Evolutionary conservation across 257 asterid species (phyloP).

Genomic region (Paulownia fortunei): DNA sequence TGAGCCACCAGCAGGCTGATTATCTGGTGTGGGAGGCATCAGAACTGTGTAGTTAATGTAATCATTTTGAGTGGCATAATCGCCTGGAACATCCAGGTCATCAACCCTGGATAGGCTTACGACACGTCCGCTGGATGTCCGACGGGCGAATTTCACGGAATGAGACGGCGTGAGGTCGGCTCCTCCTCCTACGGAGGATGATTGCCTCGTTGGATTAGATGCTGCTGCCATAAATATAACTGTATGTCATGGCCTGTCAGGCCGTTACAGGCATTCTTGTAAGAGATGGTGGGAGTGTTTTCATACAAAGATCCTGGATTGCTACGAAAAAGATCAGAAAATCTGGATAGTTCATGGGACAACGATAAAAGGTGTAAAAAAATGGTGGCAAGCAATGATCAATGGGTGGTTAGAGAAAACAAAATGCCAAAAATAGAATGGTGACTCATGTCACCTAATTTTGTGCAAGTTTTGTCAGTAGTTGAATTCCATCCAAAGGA

Average conservation of each 20-base stretch:
- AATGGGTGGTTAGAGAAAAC: constrained; percentile 3
- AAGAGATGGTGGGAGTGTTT: not conserved
- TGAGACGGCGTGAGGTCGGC: no score
- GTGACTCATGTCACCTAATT: not conserved
- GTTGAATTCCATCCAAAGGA: no score
- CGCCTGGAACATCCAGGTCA: constrained; percentile 50
- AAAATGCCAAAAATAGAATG: constrained; percentile 4
- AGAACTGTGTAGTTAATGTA: constrained; percentile 65
- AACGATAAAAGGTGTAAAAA: no score
- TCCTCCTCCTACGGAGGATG: no score
- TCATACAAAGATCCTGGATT: not conserved
- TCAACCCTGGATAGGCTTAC: constrained; percentile 67
- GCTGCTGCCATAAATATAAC: no score
- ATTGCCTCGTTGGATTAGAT: not conserved
- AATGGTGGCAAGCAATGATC: not conserved
- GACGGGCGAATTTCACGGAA: constrained; percentile 62
- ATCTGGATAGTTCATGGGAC: not conserved
- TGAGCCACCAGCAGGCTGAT: constrained; percentile 67
- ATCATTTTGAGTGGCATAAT: constrained; percentile 45
- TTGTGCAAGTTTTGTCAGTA: constrained; percentile 6
- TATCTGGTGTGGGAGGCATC: constrained; percentile 86
- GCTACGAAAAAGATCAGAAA: not conserved
- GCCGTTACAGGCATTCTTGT: not conserved
- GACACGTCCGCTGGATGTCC: constrained; percentile 70
- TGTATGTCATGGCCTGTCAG: not conserved